Base-by-base conservation (phyloP, 2,329 filamentous ascomycete genomes). In the Penicillium sp. region DNA sequence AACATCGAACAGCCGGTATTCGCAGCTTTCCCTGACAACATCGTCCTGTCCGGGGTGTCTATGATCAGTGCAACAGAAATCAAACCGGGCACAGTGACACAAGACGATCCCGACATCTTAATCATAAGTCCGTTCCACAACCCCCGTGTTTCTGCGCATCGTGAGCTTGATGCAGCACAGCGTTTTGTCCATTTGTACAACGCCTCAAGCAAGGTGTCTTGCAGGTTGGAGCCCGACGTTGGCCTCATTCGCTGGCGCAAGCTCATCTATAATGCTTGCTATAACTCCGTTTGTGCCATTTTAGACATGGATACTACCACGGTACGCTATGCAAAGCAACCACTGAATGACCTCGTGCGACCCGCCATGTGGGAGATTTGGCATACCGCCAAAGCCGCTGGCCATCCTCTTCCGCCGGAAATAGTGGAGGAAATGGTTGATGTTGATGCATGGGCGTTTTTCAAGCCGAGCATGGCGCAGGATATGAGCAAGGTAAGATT, bases 1-100 rank as follows among this genome's bases (percentile, higher is more conserved):
- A 83, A 84, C 63, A 84, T 85, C 61, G 81, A 85, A 61, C 76
- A 74, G 53, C 80, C 81, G 0, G 60, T 85, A 24, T 64, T 81
- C 18, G 56, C 64, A 0, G 66, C 70, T 0, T 84, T 84, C 62
- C 82, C 83, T 1, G 59, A 65, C 4, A 84, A 82, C 59, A 65
- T 77, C 1, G 63, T 84, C 4, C 71, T 86, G 2, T 80, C 77
- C 16, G 79, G 81, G 20, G 74, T 85, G 18, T 77, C 75, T 3
- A 70, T 80, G 52, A 81, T 80, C 54, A 79, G 81, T 33, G 76
- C 79, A n/a, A n/a, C n/a, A n/a, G n/a, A n/a, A n/a, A n/a, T n/a
- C n/a, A n/a, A n/a, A n/a, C n/a, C n/a, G n/a, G n/a, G n/a, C n/a
- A n/a, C n/a, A n/a, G n/a, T n/a, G n/a, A n/a, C n/a, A n/a, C 81